phyloP scores from a whole-genome alignment of 208 protist species.

The Balamuthia mandrillaris region DNA sequence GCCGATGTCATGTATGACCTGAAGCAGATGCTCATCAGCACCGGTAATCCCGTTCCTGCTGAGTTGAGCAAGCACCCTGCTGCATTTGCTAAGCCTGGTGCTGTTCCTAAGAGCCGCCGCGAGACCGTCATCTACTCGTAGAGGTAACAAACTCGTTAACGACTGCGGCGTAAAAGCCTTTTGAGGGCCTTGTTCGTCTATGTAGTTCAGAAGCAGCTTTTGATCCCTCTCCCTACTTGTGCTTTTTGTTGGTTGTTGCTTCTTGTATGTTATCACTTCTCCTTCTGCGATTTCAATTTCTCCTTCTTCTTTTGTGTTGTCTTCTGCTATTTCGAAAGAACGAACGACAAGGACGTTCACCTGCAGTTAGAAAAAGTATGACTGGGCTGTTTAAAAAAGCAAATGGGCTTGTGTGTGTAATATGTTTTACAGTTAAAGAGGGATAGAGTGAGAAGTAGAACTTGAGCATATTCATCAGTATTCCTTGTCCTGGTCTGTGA shows the following conservation, averaged over 20 bases:
- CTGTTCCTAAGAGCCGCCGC: not conserved
- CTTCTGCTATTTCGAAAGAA: too few relatives aligned
- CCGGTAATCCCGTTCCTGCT: slow-evolving; percentile 26
- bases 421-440: too few relatives aligned
- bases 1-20: slow-evolving; percentile 72
- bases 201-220: too few relatives aligned
- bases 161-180: not conserved
- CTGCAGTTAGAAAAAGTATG: too few relatives aligned
- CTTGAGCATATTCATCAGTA: too few relatives aligned
- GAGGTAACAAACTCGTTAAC: not conserved
- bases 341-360: too few relatives aligned
- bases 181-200: not conserved
- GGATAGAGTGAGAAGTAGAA: too few relatives aligned
- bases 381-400: too few relatives aligned
- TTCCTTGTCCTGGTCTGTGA: too few relatives aligned
- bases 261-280: not conserved
- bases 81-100: not conserved
- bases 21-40: slow-evolving; percentile 58
- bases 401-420: too few relatives aligned
- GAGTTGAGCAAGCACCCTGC: slow-evolving; percentile 23
- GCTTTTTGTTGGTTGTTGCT: too few relatives aligned
- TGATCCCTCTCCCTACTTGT: too few relatives aligned
- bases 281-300: not conserved
- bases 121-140: slow-evolving; percentile 19
- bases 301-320: not conserved